Percentiles rank a stretch among this genome's conserved stretches.
phyloP scores from a whole-genome alignment of 495 filamentous ascomycete genomes.

The Lasiosphaeris hirsuta region DNA sequence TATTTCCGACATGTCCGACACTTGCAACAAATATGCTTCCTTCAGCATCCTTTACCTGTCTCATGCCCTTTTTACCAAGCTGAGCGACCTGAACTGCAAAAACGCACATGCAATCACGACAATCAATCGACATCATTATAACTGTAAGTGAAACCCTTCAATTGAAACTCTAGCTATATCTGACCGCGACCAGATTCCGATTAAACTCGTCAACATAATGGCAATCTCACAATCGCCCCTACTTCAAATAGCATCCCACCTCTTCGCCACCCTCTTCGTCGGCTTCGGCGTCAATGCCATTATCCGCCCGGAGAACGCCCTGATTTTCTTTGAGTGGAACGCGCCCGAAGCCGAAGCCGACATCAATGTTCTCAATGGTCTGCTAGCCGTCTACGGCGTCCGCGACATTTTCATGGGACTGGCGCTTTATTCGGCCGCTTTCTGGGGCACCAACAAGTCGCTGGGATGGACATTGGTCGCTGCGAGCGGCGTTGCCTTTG shows the following conservation, averaged over 20 bases:
- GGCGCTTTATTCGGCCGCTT: constrained; percentile 39
- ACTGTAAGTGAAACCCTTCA: too few relatives aligned
- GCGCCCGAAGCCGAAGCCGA: constrained; percentile 31
- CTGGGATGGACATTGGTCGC: constrained; percentile 47
- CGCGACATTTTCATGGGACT: constrained; percentile 55
- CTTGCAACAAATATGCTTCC: too few relatives aligned
- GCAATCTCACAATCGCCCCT: too few relatives aligned
- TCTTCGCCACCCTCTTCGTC: constrained; percentile 44
- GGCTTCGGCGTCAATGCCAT: constrained; percentile 50
- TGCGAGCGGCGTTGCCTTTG: constrained; percentile 40
- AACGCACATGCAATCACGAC: too few relatives aligned
- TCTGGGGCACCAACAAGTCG: constrained; percentile 38
- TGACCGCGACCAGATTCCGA: too few relatives aligned
- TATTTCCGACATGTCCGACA: too few relatives aligned
- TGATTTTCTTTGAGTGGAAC: constrained; percentile 47
- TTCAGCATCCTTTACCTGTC: too few relatives aligned
- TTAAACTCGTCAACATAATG: too few relatives aligned
- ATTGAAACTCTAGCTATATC: too few relatives aligned
- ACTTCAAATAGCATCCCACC: constrained; percentile 11
- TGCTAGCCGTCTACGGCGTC: constrained; percentile 49
- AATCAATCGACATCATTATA: too few relatives aligned
- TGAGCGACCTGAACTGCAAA: too few relatives aligned
- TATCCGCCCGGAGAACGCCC: constrained; percentile 40
- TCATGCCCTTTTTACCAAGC: too few relatives aligned
- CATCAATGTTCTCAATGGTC: constrained; percentile 33